A percentile compares a stretch with the other conserved stretches of the same genome.
Conservation (phyloP, 73 alveolate species). For the Strombidium stylifer region DNA sequence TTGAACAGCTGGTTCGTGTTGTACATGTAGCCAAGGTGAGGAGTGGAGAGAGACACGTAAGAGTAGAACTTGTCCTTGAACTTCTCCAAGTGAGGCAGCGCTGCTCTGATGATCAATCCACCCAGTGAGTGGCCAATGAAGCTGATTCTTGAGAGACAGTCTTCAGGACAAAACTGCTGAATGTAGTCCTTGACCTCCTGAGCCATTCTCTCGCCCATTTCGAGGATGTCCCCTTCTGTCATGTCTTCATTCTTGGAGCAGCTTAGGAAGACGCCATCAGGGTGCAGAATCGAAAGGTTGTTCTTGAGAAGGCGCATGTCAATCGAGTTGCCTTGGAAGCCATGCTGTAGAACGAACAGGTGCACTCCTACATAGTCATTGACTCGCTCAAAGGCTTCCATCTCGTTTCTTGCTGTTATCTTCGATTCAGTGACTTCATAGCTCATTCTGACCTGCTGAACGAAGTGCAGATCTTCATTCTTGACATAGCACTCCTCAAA, state of each 20-base stretch:
- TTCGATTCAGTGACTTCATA: background rate
- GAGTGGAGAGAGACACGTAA: slow-evolving; percentile 94
- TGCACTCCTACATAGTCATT: slow-evolving; percentile 76
- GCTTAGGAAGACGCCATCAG: slow-evolving; percentile 95
- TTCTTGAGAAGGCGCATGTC: slow-evolving; percentile 98
- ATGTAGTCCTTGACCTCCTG: slow-evolving; percentile 85
- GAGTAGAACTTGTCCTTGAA: slow-evolving; percentile 90
- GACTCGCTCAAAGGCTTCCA: background rate
- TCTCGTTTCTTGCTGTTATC: background rate
- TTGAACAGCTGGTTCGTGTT: slow-evolving; percentile 81
- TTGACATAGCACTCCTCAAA: slow-evolving; percentile 75
- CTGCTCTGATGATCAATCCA: slow-evolving; percentile 92
- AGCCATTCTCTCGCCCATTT: slow-evolving; percentile 99
- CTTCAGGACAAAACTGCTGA: slow-evolving; percentile 69
- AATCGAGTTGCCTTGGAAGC: slow-evolving; percentile 97
- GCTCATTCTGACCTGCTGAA: background rate
- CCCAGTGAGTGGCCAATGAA: slow-evolving; percentile 99
- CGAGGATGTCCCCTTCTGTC: slow-evolving; percentile 93
- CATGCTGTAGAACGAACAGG: slow-evolving; percentile 97
- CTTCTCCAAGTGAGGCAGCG: slow-evolving; percentile 88
- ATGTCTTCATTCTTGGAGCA: slow-evolving; percentile 94
- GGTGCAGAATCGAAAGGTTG: slow-evolving; percentile 92
- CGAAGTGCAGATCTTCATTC: slow-evolving; percentile 33
- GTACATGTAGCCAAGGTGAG: slow-evolving; percentile 98
- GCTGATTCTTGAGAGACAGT: slow-evolving; percentile 76